Evolutionary conservation across 2,329 filamentous ascomycete genomes (phyloP), one percentile per base, ranked within the genome.

Genomic region (Pezicula carpinea): DNA sequence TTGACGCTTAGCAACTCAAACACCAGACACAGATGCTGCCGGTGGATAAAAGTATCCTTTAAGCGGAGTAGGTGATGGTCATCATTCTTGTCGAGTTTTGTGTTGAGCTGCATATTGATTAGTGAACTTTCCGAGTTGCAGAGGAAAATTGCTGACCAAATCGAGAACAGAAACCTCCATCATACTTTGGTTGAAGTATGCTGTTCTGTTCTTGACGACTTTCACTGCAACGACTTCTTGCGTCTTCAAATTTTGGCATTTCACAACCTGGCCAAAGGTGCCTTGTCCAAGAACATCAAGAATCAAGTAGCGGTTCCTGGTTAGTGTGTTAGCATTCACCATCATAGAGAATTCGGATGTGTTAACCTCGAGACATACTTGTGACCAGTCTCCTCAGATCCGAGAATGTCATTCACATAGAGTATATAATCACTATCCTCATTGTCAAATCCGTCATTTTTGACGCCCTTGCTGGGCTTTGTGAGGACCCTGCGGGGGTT

Each of bases 121-220:
- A 33, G 48, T 6, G 29, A 33, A 47, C 8, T 19, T 26, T 14
- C 35, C 3, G 6, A 11, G 13, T n/a, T 34, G 11, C 18, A 48
- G 38, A 17, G 39, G 10, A 11, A 41, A 19, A 39, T 13, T 44
- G 58, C 80, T 48, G 76, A 95, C 89, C 76, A 99, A 66, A 68
- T 99, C 93, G 48, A 99, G 76, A 19, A 99, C 93, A 2, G 93
- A 99, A 26, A 99, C 93, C 66, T 99, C 93, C 93, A 99, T 99
- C 93, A 99, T 99, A 68, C 93, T 97, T 69, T 99, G 93, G 65
- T 99, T 99, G 74, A 99, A 99, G 68, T 99, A 99, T 32, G 93
- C 93, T 2, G 93, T 99, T 61, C 92, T 85, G 69, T 99, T 99
- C 72, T 99, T 99, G 72, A 99, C 93, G 46, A 99, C 93, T 71